Conservation (phyloP, 148 eudicot genomes). For the Persicaria tinctoria region DNA sequence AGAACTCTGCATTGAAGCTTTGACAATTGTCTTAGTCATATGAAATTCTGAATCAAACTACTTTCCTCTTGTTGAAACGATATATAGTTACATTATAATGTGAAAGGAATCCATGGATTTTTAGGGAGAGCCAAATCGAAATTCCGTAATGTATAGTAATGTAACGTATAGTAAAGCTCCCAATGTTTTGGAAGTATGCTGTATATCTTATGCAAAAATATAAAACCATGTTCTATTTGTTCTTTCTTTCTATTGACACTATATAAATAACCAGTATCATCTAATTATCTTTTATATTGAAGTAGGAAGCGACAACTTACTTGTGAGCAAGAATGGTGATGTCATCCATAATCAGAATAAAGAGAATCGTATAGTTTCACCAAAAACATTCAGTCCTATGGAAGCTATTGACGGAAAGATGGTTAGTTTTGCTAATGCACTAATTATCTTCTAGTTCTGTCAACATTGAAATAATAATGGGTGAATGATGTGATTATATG, state of each 20-base stretch:
- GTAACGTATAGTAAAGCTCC: background rate
- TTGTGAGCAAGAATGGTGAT: slow-evolving; percentile 19
- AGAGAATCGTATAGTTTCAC: slow-evolving; percentile 21
- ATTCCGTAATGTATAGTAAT: background rate
- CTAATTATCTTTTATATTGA: background rate
- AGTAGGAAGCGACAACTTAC: slow-evolving; percentile 19
- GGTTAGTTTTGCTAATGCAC: slow-evolving; percentile 25
- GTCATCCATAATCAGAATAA: slow-evolving; percentile 14
- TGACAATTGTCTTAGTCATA: background rate
- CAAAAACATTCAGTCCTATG: slow-evolving; percentile 36
- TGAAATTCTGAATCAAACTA: background rate
- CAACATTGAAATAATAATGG: background rate
- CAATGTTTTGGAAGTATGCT: background rate
- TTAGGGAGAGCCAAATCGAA: background rate
- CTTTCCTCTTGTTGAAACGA: background rate
- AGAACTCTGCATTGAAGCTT: background rate
- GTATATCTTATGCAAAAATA: background rate
- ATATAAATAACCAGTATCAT: background rate
- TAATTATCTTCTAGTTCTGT: too few species aligned
- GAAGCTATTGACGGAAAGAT: slow-evolving; percentile 42
- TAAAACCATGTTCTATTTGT: background rate
- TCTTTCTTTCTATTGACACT: background rate
- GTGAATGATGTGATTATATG: background rate
- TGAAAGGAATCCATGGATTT: background rate
- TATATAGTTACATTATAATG: background rate